Conservation (phyloP, 805 yeast species). For the Starmerella geochares region DNA sequence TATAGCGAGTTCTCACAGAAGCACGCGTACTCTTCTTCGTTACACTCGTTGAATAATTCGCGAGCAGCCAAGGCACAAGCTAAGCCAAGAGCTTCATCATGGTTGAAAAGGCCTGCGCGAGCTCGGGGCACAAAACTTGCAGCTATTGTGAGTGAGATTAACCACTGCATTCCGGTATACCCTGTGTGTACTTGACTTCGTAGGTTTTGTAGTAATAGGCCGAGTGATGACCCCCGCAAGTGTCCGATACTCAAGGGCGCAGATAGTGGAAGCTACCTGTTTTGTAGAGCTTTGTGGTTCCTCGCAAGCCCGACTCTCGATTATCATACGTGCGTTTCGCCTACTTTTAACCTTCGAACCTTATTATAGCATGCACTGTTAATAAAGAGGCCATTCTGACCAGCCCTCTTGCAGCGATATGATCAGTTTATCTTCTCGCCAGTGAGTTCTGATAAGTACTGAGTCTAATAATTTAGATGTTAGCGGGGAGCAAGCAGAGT, state of each 20-base stretch:
- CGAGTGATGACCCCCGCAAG: too few species aligned
- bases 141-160: neutral
- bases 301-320: neutral
- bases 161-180: neutral
- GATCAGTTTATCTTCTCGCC: too few species aligned
- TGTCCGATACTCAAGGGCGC: too few species aligned
- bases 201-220: too few species aligned
- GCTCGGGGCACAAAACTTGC: neutral
- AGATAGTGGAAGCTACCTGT: neutral
- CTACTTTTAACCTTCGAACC: neutral
- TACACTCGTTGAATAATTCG: constrained; percentile 20
- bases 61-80: constrained; percentile 25
- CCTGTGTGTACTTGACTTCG: too few species aligned
- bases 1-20: constrained; percentile 27
- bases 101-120: constrained; percentile 12
- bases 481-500: too few species aligned
- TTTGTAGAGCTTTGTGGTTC: neutral
- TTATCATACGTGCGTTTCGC: neutral
- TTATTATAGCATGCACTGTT: neutral
- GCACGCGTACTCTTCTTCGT: constrained; percentile 26
- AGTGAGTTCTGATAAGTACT: neutral
- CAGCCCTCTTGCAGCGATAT: too few species aligned
- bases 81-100: constrained; percentile 20
- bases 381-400: too few species aligned
- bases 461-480: too few species aligned